These are phyloP conservation scores for Phaeodactylum tricornutum DNA, from an alignment of 108 stramenopile species.

Conservation along the genomic window DNA sequence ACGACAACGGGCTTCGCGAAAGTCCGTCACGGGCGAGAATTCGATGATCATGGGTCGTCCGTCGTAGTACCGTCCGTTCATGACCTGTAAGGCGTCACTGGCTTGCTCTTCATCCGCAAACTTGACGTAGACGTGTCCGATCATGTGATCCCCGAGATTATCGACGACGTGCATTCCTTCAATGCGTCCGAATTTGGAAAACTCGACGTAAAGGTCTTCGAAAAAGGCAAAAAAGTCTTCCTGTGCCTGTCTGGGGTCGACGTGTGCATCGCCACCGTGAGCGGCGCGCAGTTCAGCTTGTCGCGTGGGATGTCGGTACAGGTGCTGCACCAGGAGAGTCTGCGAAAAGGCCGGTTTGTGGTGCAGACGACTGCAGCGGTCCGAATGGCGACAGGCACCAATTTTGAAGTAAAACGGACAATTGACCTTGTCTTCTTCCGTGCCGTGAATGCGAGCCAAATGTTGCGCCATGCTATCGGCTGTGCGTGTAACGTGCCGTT, in stretches of 20 bases:
- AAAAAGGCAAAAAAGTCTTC: constrained; percentile 81
- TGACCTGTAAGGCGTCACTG: constrained; percentile 74
- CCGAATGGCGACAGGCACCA: constrained; percentile 94
- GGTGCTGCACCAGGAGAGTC: constrained; percentile 91
- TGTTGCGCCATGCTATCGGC: constrained; percentile 89
- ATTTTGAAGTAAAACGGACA: constrained; percentile 99
- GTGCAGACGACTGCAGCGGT: constrained; percentile 90
- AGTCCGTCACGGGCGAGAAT: constrained; percentile 94
- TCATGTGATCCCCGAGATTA: constrained; percentile 98
- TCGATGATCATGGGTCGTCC: constrained; percentile 83
- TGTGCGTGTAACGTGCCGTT: too few species aligned
- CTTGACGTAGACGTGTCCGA: constrained; percentile 91
- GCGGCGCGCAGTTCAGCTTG: constrained; percentile 45
- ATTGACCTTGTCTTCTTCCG: constrained; percentile 98
- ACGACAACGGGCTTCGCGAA: constrained; percentile 91
- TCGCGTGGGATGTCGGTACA: constrained; percentile 84
- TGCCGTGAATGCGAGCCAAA: constrained; percentile 96
- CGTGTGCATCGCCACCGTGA: constrained; percentile 25
- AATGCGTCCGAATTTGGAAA: constrained; percentile 89
- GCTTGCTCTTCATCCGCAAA: constrained; percentile 95
- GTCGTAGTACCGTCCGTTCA: constrained; percentile 92
- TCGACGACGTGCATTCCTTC: constrained; percentile 94
- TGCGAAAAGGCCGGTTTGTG: constrained; percentile 92
- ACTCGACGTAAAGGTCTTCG: constrained; percentile 77
- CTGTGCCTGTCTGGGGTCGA: constrained; percentile 29